phyloP scores from a whole-genome alignment of 306 rosid species.

The Prunus mongolica region DNA sequence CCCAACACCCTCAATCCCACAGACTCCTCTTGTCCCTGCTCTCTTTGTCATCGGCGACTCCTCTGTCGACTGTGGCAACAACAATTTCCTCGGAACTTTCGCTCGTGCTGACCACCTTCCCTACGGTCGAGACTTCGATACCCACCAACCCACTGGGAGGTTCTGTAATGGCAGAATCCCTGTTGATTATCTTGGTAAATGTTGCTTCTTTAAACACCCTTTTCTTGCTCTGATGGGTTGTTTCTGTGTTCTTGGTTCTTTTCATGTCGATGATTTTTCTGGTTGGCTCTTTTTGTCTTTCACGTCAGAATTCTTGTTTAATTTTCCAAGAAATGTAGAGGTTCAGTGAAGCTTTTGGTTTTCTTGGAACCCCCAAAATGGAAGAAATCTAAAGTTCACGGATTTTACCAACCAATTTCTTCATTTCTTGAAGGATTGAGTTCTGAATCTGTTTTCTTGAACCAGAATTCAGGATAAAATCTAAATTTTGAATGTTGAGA shows the following conservation, averaged over 20 bases:
- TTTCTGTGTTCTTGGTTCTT: neutral
- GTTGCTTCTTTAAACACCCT: neutral
- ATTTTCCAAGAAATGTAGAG: neutral
- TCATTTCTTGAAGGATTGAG: neutral
- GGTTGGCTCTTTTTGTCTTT: neutral
- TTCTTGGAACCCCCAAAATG: neutral
- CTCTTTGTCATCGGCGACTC: constrained; percentile 86
- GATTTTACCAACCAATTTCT: neutral
- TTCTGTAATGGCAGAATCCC: constrained; percentile 85
- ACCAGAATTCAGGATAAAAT: neutral
- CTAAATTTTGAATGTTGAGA: neutral
- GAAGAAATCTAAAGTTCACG: neutral
- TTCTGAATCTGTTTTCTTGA: neutral
- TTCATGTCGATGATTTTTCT: neutral
- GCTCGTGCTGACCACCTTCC: constrained; percentile 83
- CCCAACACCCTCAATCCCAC: neutral
- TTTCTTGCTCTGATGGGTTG: constrained; percentile 3
- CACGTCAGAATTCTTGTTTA: neutral
- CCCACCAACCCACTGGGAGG: constrained; percentile 74
- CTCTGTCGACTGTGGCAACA: constrained; percentile 79
- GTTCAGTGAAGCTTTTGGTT: neutral
- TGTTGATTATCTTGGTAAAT: constrained; percentile 73
- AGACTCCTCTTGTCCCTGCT: constrained; percentile 51
- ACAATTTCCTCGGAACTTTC: constrained; percentile 69
- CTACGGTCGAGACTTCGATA: constrained; percentile 79